These are phyloP conservation scores for Umbelopsis vinacea DNA, from an alignment of 192 early-diverging fungal genomes.

Conservation along the genomic window DNA sequence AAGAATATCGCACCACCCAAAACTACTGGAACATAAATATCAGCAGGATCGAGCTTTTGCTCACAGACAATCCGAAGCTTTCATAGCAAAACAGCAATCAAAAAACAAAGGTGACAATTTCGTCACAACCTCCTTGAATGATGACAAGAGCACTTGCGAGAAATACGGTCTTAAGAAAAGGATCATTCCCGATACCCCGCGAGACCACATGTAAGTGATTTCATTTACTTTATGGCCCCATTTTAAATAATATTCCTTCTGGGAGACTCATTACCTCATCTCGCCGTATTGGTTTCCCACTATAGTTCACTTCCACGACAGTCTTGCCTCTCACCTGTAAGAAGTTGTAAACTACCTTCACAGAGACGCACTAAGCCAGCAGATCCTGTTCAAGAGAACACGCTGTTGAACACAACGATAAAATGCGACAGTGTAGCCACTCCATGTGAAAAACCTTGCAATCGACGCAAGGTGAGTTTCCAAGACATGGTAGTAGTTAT, in stretches of 20 bases:
- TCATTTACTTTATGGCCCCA: not conserved
- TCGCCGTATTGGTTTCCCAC: not conserved
- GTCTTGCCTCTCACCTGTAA: constrained; percentile 7
- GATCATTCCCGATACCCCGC: constrained; percentile 14
- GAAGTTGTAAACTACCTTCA: constrained; percentile 12
- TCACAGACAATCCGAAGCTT: constrained; percentile 2
- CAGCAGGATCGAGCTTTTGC: not conserved
- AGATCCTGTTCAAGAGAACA: constrained; percentile 10
- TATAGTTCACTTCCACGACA: not conserved
- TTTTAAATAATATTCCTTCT: not conserved
- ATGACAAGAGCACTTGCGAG: constrained; percentile 1
- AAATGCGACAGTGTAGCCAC: not conserved
- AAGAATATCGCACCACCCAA: not conserved
- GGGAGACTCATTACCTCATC: not conserved
- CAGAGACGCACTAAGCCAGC: not conserved
- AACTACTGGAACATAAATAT: not conserved
- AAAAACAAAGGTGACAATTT: not conserved
- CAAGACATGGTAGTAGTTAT: constrained; percentile 8
- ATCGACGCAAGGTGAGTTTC: constrained; percentile 13
- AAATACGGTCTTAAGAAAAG: constrained; percentile 3
- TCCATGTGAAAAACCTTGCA: not conserved
- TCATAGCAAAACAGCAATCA: constrained; percentile 8
- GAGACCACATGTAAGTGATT: not conserved
- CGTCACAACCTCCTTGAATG: constrained; percentile 2
- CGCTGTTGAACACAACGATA: not conserved